Evolutionary conservation across 768 basidiomycete genomes (phyloP), one percentile per base, ranked within the genome.

Genomic region (Auriculariales sp.): DNA sequence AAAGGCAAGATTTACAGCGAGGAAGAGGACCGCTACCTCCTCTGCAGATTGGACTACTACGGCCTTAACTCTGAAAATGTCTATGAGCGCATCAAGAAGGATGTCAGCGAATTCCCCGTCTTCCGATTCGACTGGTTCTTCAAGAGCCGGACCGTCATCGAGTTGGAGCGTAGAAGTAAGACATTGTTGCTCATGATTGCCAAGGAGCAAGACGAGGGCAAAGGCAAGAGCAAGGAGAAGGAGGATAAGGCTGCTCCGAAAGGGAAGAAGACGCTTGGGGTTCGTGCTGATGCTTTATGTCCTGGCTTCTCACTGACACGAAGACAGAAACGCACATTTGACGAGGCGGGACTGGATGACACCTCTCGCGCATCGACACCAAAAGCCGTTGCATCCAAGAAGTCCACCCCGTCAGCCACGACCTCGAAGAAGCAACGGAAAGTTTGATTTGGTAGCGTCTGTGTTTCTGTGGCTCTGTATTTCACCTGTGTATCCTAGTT

Each of bases 101-200:
- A 98, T 64, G 91, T 98, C 55, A 83, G 80, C 14, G 93, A 98
- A 66, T 97, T 92, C 66, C 93, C 94, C 1, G 85, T 93, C 12
- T 99, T 97, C 69, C 73, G 93, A 19, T 98, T 98, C 58, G 92
- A 97, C 60, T 97, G 92, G 94, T 97, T 95, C 70, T 84, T 92
- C 73, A 93, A 94, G 71, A 90, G 88, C 55, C 70, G 94, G 49
- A 88, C 85, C 10, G 81, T 89, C 2, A 81, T 88, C 58, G 94
- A 98, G 66, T 66, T 98, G 50, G 79, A 83, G 59, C 70, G 94
- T 55, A 69, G 94, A 49, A 95, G 91, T 58, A 83, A 83, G 57
- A 95, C 94, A 2, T 61, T 97, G 31, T 59, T 95, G 25, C 72
- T 79, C 9, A 88, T 95, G 78, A 87, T 99, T 53, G 83, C 89